A percentile compares a stretch with the other conserved stretches of the same genome.
These are phyloP conservation scores for Tetratostichococcus sp. DNA, from an alignment of 139 green algal species.

Conservation along the genomic window DNA sequence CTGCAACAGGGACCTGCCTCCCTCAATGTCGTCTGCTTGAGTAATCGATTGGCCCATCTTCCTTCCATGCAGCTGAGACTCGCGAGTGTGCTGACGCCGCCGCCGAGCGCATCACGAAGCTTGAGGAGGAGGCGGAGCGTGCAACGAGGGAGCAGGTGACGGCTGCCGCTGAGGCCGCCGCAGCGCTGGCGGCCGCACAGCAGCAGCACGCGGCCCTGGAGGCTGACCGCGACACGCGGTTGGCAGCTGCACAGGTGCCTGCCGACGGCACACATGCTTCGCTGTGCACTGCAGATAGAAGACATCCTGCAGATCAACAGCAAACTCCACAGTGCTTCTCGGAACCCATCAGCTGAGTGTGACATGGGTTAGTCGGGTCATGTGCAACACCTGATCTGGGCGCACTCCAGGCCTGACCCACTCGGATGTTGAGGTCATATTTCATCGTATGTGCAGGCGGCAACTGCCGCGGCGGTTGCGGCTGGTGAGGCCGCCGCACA, in stretches of 20 bases:
- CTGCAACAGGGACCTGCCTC: too few relatives aligned
- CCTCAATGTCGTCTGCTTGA: too few relatives aligned
- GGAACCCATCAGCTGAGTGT: too few relatives aligned
- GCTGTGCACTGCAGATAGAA: too few relatives aligned
- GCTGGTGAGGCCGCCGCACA: conserved; percentile 3
- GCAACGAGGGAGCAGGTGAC: conserved; percentile 35
- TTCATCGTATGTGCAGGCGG: neutral
- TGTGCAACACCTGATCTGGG: too few relatives aligned
- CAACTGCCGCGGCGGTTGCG: neutral
- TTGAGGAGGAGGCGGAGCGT: conserved; percentile 62
- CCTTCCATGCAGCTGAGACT: conserved; percentile 49
- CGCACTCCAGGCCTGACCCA: too few relatives aligned
- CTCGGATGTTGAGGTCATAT: too few relatives aligned
- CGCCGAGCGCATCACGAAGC: conserved; percentile 44
- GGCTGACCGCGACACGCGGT: neutral
- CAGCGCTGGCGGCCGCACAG: neutral
- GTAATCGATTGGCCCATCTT: too few relatives aligned
- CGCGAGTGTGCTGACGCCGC: conserved; percentile 61
- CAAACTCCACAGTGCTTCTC: too few relatives aligned
- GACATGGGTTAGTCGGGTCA: too few relatives aligned
- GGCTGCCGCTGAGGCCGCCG: conserved; percentile 12
- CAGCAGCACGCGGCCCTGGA: conserved; percentile 5
- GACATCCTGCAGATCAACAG: conserved; percentile 11
- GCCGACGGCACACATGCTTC: too few relatives aligned
- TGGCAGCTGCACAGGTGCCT: conserved; percentile 7